Conservation (phyloP, 2,329 filamentous ascomycete species). For the Lachnellula subtilissima region DNA sequence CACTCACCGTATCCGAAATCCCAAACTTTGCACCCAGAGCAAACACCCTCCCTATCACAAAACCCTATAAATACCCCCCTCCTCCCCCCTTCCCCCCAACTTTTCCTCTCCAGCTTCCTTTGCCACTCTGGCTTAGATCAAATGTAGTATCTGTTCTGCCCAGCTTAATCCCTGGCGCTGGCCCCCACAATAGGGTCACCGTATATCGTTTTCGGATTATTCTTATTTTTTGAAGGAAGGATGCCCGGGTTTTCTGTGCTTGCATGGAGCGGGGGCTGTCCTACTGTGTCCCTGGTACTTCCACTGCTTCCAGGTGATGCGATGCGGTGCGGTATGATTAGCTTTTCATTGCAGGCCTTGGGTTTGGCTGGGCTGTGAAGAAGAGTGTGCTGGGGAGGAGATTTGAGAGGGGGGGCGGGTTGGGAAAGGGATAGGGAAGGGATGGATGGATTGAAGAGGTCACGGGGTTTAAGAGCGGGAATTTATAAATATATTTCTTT, state of each 20-base stretch:
- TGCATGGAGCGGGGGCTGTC: constrained; percentile 50
- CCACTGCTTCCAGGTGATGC: constrained; percentile 69
- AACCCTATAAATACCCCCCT: constrained; percentile 5
- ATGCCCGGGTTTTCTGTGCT: constrained; percentile 51
- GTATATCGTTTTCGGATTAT: neutral
- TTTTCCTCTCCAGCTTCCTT: constrained; percentile 10
- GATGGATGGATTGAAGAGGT: no score
- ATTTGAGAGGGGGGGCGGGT: neutral
- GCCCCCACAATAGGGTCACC: neutral
- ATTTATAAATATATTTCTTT: neutral
- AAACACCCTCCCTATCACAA: no score
- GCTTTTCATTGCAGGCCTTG: constrained; percentile 58
- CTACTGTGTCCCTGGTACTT: constrained; percentile 67
- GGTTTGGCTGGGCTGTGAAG: neutral
- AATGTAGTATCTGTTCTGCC: constrained; percentile 68
- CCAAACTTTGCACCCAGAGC: neutral
- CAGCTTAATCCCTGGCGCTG: constrained; percentile 60
- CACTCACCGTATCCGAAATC: neutral
- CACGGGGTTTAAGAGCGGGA: no score
- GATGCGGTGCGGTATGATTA: neutral
- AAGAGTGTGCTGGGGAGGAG: neutral
- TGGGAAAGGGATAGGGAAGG: no score
- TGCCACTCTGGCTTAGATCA: constrained; percentile 44
- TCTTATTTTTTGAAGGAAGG: constrained; percentile 53
- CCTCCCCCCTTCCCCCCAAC: neutral